Evolutionary conservation across 2,329 filamentous ascomycete genomes (phyloP), one percentile per base, ranked within the genome.

Genomic region (Trichoderma asperellum): DNA sequence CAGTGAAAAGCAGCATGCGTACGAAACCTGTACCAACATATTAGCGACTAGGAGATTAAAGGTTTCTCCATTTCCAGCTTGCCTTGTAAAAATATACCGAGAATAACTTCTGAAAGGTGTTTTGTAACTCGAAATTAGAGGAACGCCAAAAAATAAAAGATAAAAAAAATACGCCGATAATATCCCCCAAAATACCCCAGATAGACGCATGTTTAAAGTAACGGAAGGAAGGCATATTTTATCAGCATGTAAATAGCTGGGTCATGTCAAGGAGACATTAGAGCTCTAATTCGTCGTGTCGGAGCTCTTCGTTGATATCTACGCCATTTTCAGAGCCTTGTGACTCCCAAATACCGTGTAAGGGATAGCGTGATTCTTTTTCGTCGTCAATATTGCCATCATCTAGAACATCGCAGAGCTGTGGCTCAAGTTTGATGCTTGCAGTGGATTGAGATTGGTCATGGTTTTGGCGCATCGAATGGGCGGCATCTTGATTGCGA

Each of bases 351-450:
- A 74, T 57, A 27, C 72, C 67, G 32, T 62, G 53, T 52, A 66
- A 29, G 21, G 47, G 6, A 27, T 76, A 73, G 21, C 49, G 60
- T 16, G 73, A 47, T 24, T 77, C 75, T 60, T 78, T 79, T 37
- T 64, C 70, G 18, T 74, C 74, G 29, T 70, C 70, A 16, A 73
- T 62, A 6, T 71, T 66, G 8, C 24, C 68, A 18, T 64, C 62
- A 4, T 76, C 75, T n/a, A 73, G 70, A 18, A 71, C 70, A 3
- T 77, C 77, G 47, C 74, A 73, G 10, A 74, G 65, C 21, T 76
- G 75, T 12, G 71, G 63, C 29, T 79, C 75, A 11, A 73, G 61
- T 63, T 80, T 78, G 35, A 75, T 57, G 40, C 63, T 71, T 18
- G 69, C 49, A 16, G 65, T 56, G 14, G 69, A 60, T 18, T 67